Base-by-base conservation (phyloP, 352 stramenopile species). In the Globisporangium cystogenes region DNA sequence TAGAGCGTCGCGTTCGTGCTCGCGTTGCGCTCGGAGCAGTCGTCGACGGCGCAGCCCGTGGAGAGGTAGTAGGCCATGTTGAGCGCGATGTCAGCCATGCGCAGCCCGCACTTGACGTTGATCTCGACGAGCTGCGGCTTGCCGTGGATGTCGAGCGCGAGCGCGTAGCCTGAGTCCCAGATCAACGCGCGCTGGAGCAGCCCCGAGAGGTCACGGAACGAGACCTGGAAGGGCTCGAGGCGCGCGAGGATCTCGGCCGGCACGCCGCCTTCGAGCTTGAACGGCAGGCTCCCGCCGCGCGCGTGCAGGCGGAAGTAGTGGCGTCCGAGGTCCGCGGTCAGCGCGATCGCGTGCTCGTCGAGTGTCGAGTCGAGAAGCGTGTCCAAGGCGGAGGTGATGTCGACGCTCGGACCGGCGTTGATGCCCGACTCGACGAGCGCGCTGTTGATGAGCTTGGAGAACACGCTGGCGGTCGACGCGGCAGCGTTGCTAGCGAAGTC, bases 181-280 rank as follows among this genome's bases (percentile, higher is more conserved):
- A 85, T 51, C 29, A 85, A 39, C 21, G 74, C 74, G 31, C 67
- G 67, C 57, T 85, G 71, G 4, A 82, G 46, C 18, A 66, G 62
- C 2, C 67, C 63, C 1, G 73, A 73, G 7, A 83, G 63, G 2
- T 57, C 27, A 16, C 7, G 29, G 41, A 57, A 57, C 6, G 51
- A 24, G 41, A 67, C 37, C 43, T 51, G 24, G 43, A 49, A 43
- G 11, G 50, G 41, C 14, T 53, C 44, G 7, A 67, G 50, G 1
- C 45, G 48, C 4, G 31, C 18, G 23, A 59, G 45, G 45, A 62
- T 76, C 70, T 86, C 4, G 48, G 21, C 3, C 72, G 63, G 77
- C 6, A 86, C 59, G 1, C 53, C 65, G 21, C 46, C 59, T 7
- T 55, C 49, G 3, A 55, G 53, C 37, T 55, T 47, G 16, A 55